Conservation (phyloP, 805 yeast genomes). For the Metschnikowia rubicola region DNA sequence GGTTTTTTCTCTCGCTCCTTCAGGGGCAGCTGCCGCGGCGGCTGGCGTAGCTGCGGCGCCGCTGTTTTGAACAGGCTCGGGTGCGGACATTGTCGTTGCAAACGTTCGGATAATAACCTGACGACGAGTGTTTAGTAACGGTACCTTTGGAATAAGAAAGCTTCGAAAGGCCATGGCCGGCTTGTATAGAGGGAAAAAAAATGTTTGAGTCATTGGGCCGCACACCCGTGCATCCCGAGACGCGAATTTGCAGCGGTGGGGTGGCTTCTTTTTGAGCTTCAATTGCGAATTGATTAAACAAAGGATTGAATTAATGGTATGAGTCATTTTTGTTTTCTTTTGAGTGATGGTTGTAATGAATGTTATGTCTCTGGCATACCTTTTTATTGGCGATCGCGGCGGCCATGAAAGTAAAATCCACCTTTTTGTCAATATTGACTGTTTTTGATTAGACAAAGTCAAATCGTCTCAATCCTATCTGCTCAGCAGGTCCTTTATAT, state of each 20-base stretch:
- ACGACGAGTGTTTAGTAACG: conserved; percentile 3
- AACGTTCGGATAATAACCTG: conserved; percentile 5
- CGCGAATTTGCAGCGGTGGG: no score
- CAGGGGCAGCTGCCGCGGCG: conserved; percentile 9
- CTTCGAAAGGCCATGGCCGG: conserved; percentile 16
- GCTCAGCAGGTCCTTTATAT: no score
- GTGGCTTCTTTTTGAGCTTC: not conserved
- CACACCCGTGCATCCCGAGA: not conserved
- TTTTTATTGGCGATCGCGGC: no score
- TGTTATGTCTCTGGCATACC: no score
- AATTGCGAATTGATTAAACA: no score
- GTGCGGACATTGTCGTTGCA: conserved; percentile 16
- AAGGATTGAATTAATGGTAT: no score
- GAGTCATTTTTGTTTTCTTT: no score
- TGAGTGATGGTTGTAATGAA: no score
- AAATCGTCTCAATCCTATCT: no score
- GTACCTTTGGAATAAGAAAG: conserved; percentile 9
- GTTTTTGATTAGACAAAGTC: no score
- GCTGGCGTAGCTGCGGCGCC: conserved; percentile 3
- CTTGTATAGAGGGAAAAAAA: conserved; percentile 1
- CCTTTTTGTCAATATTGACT: no score
- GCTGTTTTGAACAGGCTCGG: conserved; percentile 4
- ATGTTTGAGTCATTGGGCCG: not conserved
- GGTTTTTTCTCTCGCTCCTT: conserved; percentile 40
- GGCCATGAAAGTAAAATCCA: no score